Base-by-base conservation (phyloP, 2,329 filamentous ascomycete genomes). In the Colletotrichum sp. region DNA sequence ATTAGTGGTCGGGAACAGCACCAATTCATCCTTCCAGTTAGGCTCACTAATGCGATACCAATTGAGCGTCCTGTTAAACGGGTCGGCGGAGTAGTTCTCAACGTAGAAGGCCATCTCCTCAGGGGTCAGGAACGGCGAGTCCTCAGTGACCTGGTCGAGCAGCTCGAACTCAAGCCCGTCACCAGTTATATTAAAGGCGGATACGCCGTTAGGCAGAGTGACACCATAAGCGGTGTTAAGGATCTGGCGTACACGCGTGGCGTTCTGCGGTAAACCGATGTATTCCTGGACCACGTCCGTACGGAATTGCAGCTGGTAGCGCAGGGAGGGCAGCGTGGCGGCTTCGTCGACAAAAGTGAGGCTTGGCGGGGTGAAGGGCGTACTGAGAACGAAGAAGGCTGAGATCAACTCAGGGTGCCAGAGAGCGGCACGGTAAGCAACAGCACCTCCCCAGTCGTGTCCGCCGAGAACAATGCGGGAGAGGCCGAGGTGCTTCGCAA, bases 91-190 rank as follows among this genome's bases (percentile, higher is more conserved):
- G 85, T 93, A 98, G 85, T 96, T 89, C 36, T 90, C 85, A 16
- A 92, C 92, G 84, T 98, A 98, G 85, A 92, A 95, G 71, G 96
- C 92, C 57, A 96, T 84, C 84, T 96, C 94, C 81, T 94, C 88
- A 28, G 89, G 83, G n/a, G 91, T 91, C 79, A 96, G 78, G 44
- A 96, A 81, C 66, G 86, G 87, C 44, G 89, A 90, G 55, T 86
- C 87, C 16, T 87, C 85, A 70, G 95, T 82, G 67, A 86, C 84
- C 5, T 52, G 49, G 18, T 86, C 85, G 75, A 95, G 80, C 52
- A 89, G 88, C 65, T 92, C 90, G 71, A 94, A 85, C 77, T 91
- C 77, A 34, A 95, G 81, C 0, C 95, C 95, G 49, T 88, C 84
- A 34, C 87, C 81, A 0, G 55, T 71, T 10, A 91, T 88, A 76